Percentiles rank a stretch among this genome's conserved stretches.
Evolutionary conservation across 2,329 filamentous ascomycete genomes (phyloP).

Genomic region (Aspergillus caelatus): DNA sequence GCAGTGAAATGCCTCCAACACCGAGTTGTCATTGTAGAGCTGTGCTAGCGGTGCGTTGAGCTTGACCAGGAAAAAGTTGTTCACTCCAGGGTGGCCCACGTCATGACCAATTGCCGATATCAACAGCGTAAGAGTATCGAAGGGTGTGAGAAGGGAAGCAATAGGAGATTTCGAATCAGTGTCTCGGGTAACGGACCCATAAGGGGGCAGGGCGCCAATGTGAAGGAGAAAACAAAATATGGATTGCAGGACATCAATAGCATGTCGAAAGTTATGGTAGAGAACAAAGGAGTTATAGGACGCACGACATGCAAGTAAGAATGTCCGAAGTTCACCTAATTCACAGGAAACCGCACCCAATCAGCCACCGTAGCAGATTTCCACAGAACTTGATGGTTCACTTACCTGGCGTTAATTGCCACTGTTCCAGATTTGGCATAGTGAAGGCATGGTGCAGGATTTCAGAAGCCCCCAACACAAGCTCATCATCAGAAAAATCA

Average conservation of each 20-base stretch:
- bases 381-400: not conserved
- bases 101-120: conserved; percentile 98
- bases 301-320: conserved; percentile 82
- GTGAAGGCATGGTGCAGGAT: conserved; percentile 89
- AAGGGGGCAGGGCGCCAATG: conserved; percentile 74
- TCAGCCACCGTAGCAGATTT: not conserved
- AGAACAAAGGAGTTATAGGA: conserved; percentile 97
- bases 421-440: conserved; percentile 78
- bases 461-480: conserved; percentile 78
- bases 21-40: conserved; percentile 94
- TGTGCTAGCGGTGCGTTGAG: conserved; percentile 92
- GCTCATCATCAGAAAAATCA: conserved; percentile 84
- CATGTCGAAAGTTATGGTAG: conserved; percentile 98
- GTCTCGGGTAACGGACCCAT: conserved; percentile 49
- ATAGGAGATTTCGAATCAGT: conserved; percentile 61
- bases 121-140: conserved; percentile 85
- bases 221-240: conserved; percentile 86
- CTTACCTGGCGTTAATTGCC: conserved; percentile 63
- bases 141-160: conserved; percentile 75
- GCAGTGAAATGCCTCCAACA: conserved; percentile 96
- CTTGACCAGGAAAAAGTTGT: conserved; percentile 92
- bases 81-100: conserved; percentile 95
- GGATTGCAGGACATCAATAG: conserved; percentile 92
- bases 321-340: conserved; percentile 77
- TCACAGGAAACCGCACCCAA: not conserved